Percentiles rank a stretch among this genome's conserved stretches.
Conservation (phyloP, 768 basidiomycete species). For the Tylopilus sp. region DNA sequence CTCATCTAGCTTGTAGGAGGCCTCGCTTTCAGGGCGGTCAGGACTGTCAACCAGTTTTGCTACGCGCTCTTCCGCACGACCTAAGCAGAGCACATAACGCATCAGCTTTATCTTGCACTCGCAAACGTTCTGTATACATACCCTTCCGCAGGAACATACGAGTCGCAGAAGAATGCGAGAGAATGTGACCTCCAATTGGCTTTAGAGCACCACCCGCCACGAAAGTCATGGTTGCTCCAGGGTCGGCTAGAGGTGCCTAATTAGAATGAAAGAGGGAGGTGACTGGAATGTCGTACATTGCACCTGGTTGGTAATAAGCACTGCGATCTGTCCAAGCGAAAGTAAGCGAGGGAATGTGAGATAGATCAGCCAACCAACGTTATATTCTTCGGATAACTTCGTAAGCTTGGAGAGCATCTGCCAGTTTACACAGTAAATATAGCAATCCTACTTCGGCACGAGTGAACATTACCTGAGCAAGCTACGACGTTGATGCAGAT, state of each 20-base stretch:
- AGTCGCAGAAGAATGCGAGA: slow-evolving; percentile 86
- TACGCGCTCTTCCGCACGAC: slow-evolving; percentile 87
- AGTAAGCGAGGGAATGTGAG: not conserved
- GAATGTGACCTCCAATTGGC: slow-evolving; percentile 86
- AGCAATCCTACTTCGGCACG: not conserved
- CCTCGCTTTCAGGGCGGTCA: slow-evolving; percentile 86
- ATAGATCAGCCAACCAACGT: slow-evolving; percentile 41
- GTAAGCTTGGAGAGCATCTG: slow-evolving; percentile 90
- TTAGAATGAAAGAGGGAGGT: slow-evolving; percentile 3
- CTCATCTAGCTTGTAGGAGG: slow-evolving; percentile 88
- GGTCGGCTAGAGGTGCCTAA: slow-evolving; percentile 69
- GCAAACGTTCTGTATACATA: slow-evolving; percentile 20
- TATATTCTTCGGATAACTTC: slow-evolving; percentile 90
- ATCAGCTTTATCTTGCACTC: not conserved
- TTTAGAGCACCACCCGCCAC: slow-evolving; percentile 92
- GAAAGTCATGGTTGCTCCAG: slow-evolving; percentile 93
- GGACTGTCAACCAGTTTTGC: slow-evolving; percentile 90
- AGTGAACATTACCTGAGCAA: slow-evolving; percentile 63
- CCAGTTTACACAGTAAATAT: not conserved
- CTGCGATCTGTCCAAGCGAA: slow-evolving; percentile 54
- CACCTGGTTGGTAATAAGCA: slow-evolving; percentile 91
- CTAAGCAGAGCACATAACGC: slow-evolving; percentile 34
- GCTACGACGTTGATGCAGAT: slow-evolving; percentile 39
- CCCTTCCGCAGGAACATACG: slow-evolving; percentile 88
- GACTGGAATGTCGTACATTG: slow-evolving; percentile 51